A percentile compares a stretch with the other conserved stretches of the same genome.
phyloP scores from a whole-genome alignment of 2,329 filamentous ascomycete species.

The Sphaerostilbella broomeana region DNA sequence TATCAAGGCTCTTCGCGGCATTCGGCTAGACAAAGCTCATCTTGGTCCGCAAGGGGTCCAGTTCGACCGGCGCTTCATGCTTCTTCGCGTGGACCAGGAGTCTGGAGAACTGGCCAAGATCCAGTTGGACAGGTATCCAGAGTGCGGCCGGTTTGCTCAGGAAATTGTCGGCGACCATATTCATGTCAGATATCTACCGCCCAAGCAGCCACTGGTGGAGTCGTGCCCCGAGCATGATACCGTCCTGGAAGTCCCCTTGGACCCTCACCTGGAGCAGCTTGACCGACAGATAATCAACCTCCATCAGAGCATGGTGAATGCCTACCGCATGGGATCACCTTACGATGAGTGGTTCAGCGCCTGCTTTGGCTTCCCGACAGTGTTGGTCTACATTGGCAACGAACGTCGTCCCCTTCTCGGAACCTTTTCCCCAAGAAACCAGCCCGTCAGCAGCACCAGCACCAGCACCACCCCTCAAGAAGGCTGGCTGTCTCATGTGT shows the following conservation, averaged over 20 bases:
- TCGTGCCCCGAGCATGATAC: conserved; percentile 29
- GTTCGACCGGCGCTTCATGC: conserved; percentile 65
- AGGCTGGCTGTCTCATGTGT: conserved; percentile 31
- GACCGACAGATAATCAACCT: conserved; percentile 48
- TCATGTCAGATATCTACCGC: conserved; percentile 37
- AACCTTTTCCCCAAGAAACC: conserved; percentile 37
- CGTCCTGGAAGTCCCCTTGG: conserved; percentile 49
- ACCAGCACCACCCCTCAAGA: conserved; percentile 15
- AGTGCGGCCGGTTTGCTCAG: conserved; percentile 59
- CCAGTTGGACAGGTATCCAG: conserved; percentile 50
- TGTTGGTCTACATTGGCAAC: conserved; percentile 59
- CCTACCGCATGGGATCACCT: conserved; percentile 54
- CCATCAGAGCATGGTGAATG: conserved; percentile 50
- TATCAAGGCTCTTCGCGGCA: conserved; percentile 64
- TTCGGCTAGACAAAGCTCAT: conserved; percentile 45
- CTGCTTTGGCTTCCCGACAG: conserved; percentile 55
- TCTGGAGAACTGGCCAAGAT: conserved; percentile 46
- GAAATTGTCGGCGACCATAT: conserved; percentile 38
- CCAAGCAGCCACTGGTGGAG: conserved; percentile 34
- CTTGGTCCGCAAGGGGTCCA: conserved; percentile 56
- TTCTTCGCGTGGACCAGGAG: conserved; percentile 47
- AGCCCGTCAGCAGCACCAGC: conserved; percentile 3
- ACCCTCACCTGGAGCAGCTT: conserved; percentile 42
- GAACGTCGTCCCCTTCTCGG: conserved; percentile 56
- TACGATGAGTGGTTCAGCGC: conserved; percentile 62